These are phyloP conservation scores for Ceratocystis diversiconidia DNA, from an alignment of 2,329 filamentous ascomycete species.

Conservation along the genomic window DNA sequence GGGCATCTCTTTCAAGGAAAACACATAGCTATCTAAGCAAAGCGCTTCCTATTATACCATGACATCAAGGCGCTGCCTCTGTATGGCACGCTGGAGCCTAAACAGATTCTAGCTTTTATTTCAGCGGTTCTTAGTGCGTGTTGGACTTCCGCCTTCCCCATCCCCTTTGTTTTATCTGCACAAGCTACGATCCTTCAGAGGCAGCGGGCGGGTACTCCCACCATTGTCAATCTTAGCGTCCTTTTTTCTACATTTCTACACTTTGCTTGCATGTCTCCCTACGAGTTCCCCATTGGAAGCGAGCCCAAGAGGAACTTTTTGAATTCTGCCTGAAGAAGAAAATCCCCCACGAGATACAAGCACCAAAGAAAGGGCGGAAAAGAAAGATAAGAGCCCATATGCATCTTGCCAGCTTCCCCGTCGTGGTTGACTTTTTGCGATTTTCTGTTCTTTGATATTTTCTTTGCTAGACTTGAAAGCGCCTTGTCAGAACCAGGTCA, in stretches of 20 bases:
- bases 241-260: neutral
- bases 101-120: too few species aligned
- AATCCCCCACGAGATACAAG: neutral
- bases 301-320: neutral
- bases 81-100: too few species aligned
- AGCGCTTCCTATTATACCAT: too few species aligned
- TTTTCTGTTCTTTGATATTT: neutral
- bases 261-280: neutral
- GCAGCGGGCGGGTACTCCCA: conserved; percentile 1
- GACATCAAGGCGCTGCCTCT: too few species aligned
- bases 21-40: too few species aligned
- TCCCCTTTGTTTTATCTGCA: neutral
- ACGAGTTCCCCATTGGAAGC: neutral
- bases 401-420: neutral
- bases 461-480: neutral
- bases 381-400: neutral
- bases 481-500: neutral
- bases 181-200: neutral
- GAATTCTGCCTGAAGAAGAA: neutral
- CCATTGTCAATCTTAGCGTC: neutral
- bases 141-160: neutral
- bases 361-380: neutral
- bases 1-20: too few species aligned
- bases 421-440: neutral
- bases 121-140: neutral